phyloP scores from a whole-genome alignment of 2,329 filamentous ascomycete species.

The Nannizziopsis arthrosporioides region DNA sequence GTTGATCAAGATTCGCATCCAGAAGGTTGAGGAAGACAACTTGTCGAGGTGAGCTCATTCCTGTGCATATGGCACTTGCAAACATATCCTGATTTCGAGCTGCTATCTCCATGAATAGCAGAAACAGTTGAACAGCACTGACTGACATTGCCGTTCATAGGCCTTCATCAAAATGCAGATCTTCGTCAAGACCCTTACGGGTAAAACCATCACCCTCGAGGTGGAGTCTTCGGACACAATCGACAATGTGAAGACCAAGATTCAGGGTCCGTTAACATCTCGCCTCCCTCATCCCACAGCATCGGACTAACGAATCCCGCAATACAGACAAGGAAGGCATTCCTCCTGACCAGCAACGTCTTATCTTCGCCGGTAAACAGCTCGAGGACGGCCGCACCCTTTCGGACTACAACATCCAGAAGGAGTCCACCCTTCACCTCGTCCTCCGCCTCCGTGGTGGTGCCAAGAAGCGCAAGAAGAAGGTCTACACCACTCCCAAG shows the following conservation, averaged over 20 bases:
- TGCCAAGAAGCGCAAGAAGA: constrained; percentile 99
- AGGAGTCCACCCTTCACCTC: constrained; percentile 97
- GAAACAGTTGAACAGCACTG: background rate
- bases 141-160: constrained; percentile 16
- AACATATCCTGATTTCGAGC: background rate
- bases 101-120: background rate
- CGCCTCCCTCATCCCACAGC: background rate
- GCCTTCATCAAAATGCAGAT: constrained; percentile 42
- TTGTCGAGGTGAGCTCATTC: constrained; percentile 45
- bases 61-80: background rate
- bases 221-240: constrained; percentile 99
- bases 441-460: constrained; percentile 97
- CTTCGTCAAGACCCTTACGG: constrained; percentile 66
- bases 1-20: constrained; percentile 24
- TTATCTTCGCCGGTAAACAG: constrained; percentile 99
- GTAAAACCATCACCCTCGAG: constrained; percentile 99
- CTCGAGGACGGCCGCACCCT: constrained; percentile 98
- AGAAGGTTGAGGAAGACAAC: constrained; percentile 51
- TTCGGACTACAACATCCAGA: constrained; percentile 99
- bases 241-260: constrained; percentile 99
- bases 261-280: constrained; percentile 43
- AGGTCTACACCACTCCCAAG: constrained; percentile 99
- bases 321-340: constrained; percentile 93
- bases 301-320: constrained; percentile 2
- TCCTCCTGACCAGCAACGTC: constrained; percentile 94